Evolutionary conservation across 371 early-diverging fungal species (phyloP), one percentile per base, ranked within the genome.

Genomic region (Encephalitozoon romaleae): DNA sequence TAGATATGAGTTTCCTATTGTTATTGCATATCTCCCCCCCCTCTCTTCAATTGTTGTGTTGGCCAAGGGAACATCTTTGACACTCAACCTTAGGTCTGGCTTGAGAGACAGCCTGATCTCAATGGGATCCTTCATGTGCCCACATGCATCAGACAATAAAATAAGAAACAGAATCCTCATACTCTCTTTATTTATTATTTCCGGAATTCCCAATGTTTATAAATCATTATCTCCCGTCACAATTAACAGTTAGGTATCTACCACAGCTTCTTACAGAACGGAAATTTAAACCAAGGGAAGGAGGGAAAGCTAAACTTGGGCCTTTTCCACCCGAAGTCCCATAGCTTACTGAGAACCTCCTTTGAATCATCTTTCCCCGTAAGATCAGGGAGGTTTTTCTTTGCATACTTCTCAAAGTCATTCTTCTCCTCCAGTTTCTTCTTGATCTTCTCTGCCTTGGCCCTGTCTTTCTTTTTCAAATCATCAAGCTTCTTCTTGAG

Each of bases 341-440:
- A 71, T 39, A 71, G 34, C 18, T 39, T 55, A 0, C 43, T n/a
- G 30, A 54, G 63, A 4, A 71, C 18, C 4, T 55, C 41, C 32
- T 71, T 71, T 28, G 41, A 26, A 30, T 71, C 63, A 2, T 34
- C 39, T 26, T 71, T 71, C 8, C 63, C 34, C 15, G 55, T 26
- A n/a, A 71, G 39, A 21, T 25, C 54, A 8, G 71, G 71, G 23
- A 71, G 42, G 11, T 49, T 28, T 12, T 73, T 47, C 47, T 73
- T 25, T 23, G 66, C 30, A 39, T 30, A 67, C 41, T 73, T 39
- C 21, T 64, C 47, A 45, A 59, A 41, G 21, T 23, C 18, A 51
- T 73, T 42, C 53, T 45, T 26, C 18, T 64, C 59, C 53, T 66
- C 39, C 26, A n/a, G 49, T 5, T 64, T 41, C 52, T 53, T 51